Conservation (phyloP, 495 filamentous ascomycete species). For the Penicillium atrosanguineum region DNA sequence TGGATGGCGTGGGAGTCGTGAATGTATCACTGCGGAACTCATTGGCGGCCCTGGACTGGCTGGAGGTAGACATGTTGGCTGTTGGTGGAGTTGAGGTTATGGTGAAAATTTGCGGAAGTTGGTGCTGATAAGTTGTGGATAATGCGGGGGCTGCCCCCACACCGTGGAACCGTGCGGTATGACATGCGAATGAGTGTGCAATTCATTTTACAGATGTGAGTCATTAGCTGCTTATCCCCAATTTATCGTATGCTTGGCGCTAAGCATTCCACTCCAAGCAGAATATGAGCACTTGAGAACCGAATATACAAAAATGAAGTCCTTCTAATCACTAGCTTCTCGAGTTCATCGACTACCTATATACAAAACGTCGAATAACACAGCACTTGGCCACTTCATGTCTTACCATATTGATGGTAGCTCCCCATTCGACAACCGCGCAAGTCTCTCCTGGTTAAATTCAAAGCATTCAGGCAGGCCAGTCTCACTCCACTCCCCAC, state of each 20-base stretch:
- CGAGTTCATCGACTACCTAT: not conserved
- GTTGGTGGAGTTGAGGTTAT: too few relatives aligned
- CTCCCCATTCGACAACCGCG: conserved; percentile 11
- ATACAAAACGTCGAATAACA: not conserved
- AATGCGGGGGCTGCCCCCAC: not conserved
- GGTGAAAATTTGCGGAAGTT: not conserved
- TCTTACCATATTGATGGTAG: conserved; percentile 25
- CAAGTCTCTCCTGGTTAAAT: conserved; percentile 18
- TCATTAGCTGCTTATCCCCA: too few relatives aligned
- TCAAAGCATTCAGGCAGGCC: conserved; percentile 32
- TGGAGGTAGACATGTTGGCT: not conserved
- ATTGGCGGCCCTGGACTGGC: conserved; percentile 29
- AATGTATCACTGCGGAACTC: conserved; percentile 57
- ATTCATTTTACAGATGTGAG: too few relatives aligned
- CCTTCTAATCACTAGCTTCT: not conserved
- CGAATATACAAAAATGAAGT: too few relatives aligned
- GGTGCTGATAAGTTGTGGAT: not conserved
- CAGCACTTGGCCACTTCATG: not conserved
- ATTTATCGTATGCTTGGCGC: too few relatives aligned
- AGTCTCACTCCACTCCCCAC: conserved; percentile 21
- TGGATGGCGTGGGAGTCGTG: conserved; percentile 70
- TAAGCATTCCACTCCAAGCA: too few relatives aligned
- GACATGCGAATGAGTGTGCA: too few relatives aligned
- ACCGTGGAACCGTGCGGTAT: too few relatives aligned
- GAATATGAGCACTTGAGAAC: too few relatives aligned